These are phyloP conservation scores for Bremia lactucae DNA, from an alignment of 352 stramenopile genomes.

Conservation along the genomic window DNA sequence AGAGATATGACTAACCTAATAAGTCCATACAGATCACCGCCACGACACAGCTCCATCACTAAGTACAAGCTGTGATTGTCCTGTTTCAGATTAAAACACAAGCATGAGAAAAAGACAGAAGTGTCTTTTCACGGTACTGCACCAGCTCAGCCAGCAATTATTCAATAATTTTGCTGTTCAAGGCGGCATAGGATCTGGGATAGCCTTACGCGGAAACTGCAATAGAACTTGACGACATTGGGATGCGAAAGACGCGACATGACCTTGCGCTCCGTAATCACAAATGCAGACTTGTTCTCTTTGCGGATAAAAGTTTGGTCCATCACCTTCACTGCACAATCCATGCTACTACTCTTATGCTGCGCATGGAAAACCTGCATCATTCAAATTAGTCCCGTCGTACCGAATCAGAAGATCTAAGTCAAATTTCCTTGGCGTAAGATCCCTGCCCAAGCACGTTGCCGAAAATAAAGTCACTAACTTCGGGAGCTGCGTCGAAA, in stretches of 20 bases:
- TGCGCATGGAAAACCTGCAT: conserved; percentile 78
- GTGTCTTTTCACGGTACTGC: conserved; percentile 3
- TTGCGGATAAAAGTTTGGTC: conserved; percentile 86
- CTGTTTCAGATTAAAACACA: conserved; percentile 25
- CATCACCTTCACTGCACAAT: conserved; percentile 89
- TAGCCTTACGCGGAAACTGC: conserved; percentile 67
- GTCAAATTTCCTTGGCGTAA: conserved; percentile 63
- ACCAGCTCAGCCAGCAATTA: conserved; percentile 5
- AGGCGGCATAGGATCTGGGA: neutral
- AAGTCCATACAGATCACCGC: conserved; percentile 68
- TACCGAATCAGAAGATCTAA: neutral
- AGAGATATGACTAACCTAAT: conserved; percentile 47
- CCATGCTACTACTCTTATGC: conserved; percentile 63
- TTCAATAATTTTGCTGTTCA: neutral
- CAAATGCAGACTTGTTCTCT: conserved; percentile 87
- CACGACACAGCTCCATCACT: conserved; percentile 78
- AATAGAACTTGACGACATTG: conserved; percentile 86
- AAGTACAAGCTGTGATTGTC: conserved; percentile 83
- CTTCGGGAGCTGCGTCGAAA: conserved; percentile 54
- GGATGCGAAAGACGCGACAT: conserved; percentile 81
- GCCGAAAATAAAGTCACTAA: conserved; percentile 81
- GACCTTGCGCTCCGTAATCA: conserved; percentile 86
- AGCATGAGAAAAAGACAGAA: conserved; percentile 12
- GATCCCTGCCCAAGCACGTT: conserved; percentile 78
- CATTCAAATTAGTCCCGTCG: neutral